Percentiles rank a stretch among this genome's conserved stretches.
These are phyloP conservation scores for Fonsecaea pugnacius DNA, from an alignment of 2,329 filamentous ascomycete species.

Conservation along the genomic window DNA sequence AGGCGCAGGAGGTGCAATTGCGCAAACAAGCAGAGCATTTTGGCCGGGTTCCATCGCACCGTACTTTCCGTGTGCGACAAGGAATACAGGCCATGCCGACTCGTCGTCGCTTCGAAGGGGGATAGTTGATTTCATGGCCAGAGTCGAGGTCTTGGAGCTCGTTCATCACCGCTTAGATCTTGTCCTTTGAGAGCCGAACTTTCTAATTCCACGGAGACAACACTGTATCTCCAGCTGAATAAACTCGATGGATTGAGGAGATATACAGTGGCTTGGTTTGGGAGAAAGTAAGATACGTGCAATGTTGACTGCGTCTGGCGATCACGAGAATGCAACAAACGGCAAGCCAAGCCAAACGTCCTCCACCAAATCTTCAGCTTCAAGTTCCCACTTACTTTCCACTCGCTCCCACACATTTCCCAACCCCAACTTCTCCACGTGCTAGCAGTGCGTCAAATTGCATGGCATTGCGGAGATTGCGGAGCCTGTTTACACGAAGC, in stretches of 20 bases:
- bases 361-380: not conserved
- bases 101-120: slow-evolving; percentile 1
- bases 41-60: not conserved
- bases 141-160: slow-evolving; percentile 2
- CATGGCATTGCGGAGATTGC: not conserved
- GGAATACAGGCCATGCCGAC: slow-evolving; percentile 1
- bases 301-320: not conserved
- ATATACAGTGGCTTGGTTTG: not conserved
- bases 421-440: not conserved
- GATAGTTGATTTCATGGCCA: not conserved
- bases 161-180: not conserved
- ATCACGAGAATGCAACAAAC: not conserved
- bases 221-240: not conserved
- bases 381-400: not conserved
- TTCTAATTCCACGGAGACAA: not conserved
- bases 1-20: not conserved
- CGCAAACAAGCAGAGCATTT: not conserved
- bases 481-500: not conserved
- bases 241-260: not conserved
- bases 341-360: not conserved
- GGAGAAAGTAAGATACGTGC: not conserved
- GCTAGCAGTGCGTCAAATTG: not conserved
- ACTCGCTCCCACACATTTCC: not conserved
- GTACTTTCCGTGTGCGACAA: not conserved
- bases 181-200: not conserved